Percentiles rank a stretch among this genome's conserved stretches.
Conservation (phyloP, 2,329 filamentous ascomycete species). For the Talaromyces sp. region DNA sequence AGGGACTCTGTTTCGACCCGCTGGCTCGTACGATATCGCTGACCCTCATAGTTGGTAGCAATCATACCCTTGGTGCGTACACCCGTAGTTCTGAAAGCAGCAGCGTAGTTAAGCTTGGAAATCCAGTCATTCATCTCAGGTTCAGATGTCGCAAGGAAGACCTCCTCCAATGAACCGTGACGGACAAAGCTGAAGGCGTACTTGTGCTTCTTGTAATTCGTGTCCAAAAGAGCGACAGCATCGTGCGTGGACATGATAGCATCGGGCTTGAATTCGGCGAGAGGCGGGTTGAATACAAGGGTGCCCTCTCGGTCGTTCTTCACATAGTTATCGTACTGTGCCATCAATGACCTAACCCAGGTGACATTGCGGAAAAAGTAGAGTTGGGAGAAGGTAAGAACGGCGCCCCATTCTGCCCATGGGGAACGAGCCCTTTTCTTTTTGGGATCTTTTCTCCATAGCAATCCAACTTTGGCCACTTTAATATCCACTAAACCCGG, state of each 20-base stretch:
- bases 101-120: constrained; percentile 92
- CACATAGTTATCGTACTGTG: constrained; percentile 81
- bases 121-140: constrained; percentile 96
- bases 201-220: constrained; percentile 88
- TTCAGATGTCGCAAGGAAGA: constrained; percentile 87
- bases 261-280: constrained; percentile 92
- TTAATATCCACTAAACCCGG: constrained; percentile 96
- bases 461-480: constrained; percentile 88
- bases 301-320: constrained; percentile 76
- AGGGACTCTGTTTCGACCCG: constrained; percentile 63
- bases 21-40: constrained; percentile 61
- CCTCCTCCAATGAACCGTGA: constrained; percentile 83
- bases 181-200: constrained; percentile 90
- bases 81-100: constrained; percentile 87
- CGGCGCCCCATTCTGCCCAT: constrained; percentile 98
- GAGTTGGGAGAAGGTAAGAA: constrained; percentile 93
- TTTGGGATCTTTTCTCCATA: constrained; percentile 94
- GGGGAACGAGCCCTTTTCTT: constrained; percentile 93
- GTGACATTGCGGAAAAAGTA: constrained; percentile 94
- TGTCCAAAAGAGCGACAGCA: constrained; percentile 83
- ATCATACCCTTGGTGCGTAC: constrained; percentile 87
- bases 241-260: constrained; percentile 90
- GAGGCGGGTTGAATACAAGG: constrained; percentile 84
- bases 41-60: constrained; percentile 81
- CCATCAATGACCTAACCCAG: constrained; percentile 89